A percentile compares a stretch with the other conserved stretches of the same genome.
Evolutionary conservation across 2,329 filamentous ascomycete genomes (phyloP).

Genomic region (Fusarium sp.): DNA sequence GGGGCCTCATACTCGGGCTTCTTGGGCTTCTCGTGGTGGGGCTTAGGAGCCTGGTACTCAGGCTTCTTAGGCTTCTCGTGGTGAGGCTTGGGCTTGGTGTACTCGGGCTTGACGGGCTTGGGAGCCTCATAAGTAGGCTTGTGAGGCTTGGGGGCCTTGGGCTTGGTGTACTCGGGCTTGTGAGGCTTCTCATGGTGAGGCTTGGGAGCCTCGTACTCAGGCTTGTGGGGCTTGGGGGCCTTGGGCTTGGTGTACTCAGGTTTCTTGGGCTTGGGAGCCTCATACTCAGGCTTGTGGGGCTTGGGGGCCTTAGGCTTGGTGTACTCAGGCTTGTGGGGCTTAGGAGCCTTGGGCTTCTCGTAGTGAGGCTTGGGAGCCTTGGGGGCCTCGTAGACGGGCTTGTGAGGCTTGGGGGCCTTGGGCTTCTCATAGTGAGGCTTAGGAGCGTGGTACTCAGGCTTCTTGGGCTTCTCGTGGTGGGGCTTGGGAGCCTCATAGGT

Average conservation of each 20-base stretch:
- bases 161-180: neutral
- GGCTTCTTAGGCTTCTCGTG: neutral
- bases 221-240: neutral
- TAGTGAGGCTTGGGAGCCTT: neutral
- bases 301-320: neutral
- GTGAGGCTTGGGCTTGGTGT: neutral
- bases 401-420: conserved; percentile 4
- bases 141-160: neutral
- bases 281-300: neutral
- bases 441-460: neutral
- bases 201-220: neutral
- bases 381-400: neutral
- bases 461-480: neutral
- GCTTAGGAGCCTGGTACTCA: neutral
- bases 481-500: neutral
- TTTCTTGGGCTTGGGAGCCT: neutral
- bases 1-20: neutral
- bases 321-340: neutral
- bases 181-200: neutral
- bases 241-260: neutral
- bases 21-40: neutral
- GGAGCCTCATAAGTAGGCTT: neutral
- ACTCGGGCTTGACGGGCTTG: neutral
- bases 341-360: neutral
- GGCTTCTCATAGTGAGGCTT: conserved; percentile 7